Conservation (phyloP, 2,329 filamentous ascomycete genomes). For the Scedosporium dehoogii region DNA sequence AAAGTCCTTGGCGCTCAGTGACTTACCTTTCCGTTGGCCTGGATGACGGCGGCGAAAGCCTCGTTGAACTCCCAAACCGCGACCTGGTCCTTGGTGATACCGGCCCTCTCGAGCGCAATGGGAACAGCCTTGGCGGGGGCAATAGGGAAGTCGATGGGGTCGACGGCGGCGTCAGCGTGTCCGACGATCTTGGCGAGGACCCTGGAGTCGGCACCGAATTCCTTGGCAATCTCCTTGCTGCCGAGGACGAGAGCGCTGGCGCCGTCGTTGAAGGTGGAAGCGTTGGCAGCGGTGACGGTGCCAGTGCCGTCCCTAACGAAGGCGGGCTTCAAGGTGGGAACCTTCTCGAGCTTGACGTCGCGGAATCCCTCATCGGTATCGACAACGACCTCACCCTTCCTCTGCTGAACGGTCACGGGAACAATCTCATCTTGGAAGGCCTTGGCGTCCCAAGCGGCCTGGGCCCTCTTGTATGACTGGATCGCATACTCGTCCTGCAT, state of each 20-base stretch:
- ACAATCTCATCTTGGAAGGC: slow-evolving; percentile 85
- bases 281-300: slow-evolving; percentile 90
- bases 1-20: too few relatives aligned
- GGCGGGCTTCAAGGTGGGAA: slow-evolving; percentile 78
- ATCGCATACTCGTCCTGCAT: slow-evolving; percentile 90
- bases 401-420: slow-evolving; percentile 73
- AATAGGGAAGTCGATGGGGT: slow-evolving; percentile 88
- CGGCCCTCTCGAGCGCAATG: slow-evolving; percentile 76
- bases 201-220: slow-evolving; percentile 68
- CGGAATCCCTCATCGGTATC: slow-evolving; percentile 82
- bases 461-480: slow-evolving; percentile 77
- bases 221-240: slow-evolving; percentile 67
- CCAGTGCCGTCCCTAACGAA: slow-evolving; percentile 80
- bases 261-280: slow-evolving; percentile 89
- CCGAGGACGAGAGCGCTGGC: slow-evolving; percentile 82
- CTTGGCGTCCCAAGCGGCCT: slow-evolving; percentile 75
- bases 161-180: slow-evolving; percentile 81
- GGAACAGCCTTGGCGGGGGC: slow-evolving; percentile 89
- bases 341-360: slow-evolving; percentile 77
- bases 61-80: slow-evolving; percentile 98
- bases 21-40: slow-evolving; percentile 76
- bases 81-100: slow-evolving; percentile 84
- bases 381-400: slow-evolving; percentile 73
- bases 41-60: slow-evolving; percentile 91
- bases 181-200: slow-evolving; percentile 81